phyloP scores from a whole-genome alignment of 345 rosid species.

The Pistacia integerrima region DNA sequence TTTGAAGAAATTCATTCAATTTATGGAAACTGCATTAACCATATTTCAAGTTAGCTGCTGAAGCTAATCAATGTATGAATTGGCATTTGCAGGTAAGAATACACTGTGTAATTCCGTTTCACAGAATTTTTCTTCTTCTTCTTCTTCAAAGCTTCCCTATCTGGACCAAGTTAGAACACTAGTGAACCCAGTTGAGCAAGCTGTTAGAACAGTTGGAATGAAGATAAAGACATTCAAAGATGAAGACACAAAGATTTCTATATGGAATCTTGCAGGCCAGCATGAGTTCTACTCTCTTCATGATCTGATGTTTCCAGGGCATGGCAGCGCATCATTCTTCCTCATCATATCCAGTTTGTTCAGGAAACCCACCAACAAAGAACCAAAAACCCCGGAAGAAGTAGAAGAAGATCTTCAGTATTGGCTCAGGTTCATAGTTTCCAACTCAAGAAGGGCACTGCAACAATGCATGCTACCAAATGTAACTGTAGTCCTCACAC shows the following conservation, averaged over 20 bases:
- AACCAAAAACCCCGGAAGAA: slow-evolving; percentile 71
- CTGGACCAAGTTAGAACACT: slow-evolving; percentile 77
- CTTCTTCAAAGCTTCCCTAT: slow-evolving; percentile 70
- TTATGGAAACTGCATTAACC: slow-evolving; percentile 8
- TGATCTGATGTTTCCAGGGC: slow-evolving; percentile 93
- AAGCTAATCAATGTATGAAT: neutral
- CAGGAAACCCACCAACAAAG: slow-evolving; percentile 78
- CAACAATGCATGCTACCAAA: slow-evolving; percentile 85
- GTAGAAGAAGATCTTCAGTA: slow-evolving; percentile 86
- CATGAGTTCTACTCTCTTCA: slow-evolving; percentile 86
- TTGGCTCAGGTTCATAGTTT: slow-evolving; percentile 88
- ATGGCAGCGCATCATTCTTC: slow-evolving; percentile 81
- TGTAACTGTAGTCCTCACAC: slow-evolving; percentile 79
- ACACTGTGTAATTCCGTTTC: slow-evolving; percentile 75
- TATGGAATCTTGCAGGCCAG: slow-evolving; percentile 94
- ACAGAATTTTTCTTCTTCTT: slow-evolving; percentile 66
- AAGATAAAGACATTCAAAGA: slow-evolving; percentile 80
- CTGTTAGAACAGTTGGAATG: slow-evolving; percentile 78
- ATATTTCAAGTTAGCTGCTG: slow-evolving; percentile 8
- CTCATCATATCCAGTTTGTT: slow-evolving; percentile 78
- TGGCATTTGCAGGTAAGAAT: slow-evolving; percentile 59
- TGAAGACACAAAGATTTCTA: slow-evolving; percentile 77
- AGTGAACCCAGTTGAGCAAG: slow-evolving; percentile 88
- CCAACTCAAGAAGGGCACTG: slow-evolving; percentile 74
- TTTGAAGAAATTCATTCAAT: neutral